Base-by-base conservation (phyloP, 345 rosid genomes). In the Arabidopsis suecica region DNA sequence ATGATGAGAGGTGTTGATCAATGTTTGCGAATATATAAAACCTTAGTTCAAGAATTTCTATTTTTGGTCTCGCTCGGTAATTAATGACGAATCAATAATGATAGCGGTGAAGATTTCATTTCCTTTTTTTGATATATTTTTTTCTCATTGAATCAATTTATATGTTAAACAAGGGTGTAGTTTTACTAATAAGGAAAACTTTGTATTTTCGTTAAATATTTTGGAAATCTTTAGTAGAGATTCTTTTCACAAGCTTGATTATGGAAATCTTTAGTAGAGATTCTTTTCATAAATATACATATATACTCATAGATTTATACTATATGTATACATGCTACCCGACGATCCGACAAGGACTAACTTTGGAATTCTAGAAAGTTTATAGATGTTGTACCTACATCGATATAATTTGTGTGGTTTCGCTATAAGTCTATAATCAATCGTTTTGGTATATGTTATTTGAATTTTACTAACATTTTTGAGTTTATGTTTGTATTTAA, bases 1-100 rank as follows among this genome's bases (percentile, higher is more conserved):
- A 66, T 66, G 41, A 66, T 56, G 60, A 58, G 60, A 58, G 61
- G 22, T 68, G 54, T 20, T 75, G 55, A 30, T 38, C 58, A 49
- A 16, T 66, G 65, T 74, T 45, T 47, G 41, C 55, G 7, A 4
- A 36, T 74, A 62, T 55, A 69, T 49, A 47, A 9, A n/a, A 11
- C 2, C 20, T 28, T 67, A 7, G 34, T 48, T 66, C 18, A 0
- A 11, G 33, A 45, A 1, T 73, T 74, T 65, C 61, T 13, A 13
- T 34, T 66, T 74, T 59, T 41, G 22, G 22, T 41, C 62, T 20
- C 16, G 30, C 28, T 50, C 60, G 0, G n/a, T 72, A 23, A 55
- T 55, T 65, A 65, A 56, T 65, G 11, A 44, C 56, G 37, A 73
- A 49, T 63, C 7, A 32, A 42, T 28, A n/a, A 3, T 18, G 25